Conservation (phyloP, 1,284 basidiomycete genomes). For the Fomitopsis betulina region DNA sequence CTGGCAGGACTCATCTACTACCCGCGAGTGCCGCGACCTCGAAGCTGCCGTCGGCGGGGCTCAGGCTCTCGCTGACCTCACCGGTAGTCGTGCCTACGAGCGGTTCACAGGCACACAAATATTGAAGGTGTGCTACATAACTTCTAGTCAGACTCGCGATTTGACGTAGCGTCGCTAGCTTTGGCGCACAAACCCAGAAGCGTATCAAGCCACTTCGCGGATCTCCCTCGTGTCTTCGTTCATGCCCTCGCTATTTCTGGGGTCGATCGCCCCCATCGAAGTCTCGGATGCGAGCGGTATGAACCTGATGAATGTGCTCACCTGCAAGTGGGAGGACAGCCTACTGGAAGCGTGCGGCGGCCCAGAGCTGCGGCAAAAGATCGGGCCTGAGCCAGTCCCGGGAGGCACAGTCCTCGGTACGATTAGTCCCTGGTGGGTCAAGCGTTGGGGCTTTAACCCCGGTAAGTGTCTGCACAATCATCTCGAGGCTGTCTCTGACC, state of each 20-base stretch:
- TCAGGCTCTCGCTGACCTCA: constrained; percentile 66
- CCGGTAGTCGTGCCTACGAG: constrained; percentile 84
- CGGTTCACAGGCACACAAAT: constrained; percentile 89
- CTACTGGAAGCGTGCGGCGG: constrained; percentile 63
- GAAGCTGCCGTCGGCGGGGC: constrained; percentile 68
- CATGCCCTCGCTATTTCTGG: constrained; percentile 76
- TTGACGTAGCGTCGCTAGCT: constrained; percentile 39
- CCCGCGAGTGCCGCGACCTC: constrained; percentile 65
- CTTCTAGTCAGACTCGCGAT: constrained; percentile 4
- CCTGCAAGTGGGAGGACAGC: constrained; percentile 64
- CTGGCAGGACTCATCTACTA: constrained; percentile 92
- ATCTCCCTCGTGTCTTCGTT: constrained; percentile 85
- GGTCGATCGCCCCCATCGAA: constrained; percentile 65
- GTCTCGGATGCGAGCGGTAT: constrained; percentile 87
- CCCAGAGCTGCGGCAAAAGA: constrained; percentile 61
- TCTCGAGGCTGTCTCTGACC: background rate
- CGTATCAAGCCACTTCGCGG: constrained; percentile 62
- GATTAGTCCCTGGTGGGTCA: constrained; percentile 68
- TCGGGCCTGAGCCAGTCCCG: constrained; percentile 77
- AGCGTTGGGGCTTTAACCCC: constrained; percentile 72
- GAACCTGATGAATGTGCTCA: constrained; percentile 78
- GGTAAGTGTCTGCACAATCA: constrained; percentile 33
- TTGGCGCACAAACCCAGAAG: constrained; percentile 49
- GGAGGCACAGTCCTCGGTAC: constrained; percentile 66
- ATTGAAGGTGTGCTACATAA: constrained; percentile 48